Conservation (phyloP, 2,329 filamentous ascomycete genomes). For the Monilinia vaccinii-corymbosi region DNA sequence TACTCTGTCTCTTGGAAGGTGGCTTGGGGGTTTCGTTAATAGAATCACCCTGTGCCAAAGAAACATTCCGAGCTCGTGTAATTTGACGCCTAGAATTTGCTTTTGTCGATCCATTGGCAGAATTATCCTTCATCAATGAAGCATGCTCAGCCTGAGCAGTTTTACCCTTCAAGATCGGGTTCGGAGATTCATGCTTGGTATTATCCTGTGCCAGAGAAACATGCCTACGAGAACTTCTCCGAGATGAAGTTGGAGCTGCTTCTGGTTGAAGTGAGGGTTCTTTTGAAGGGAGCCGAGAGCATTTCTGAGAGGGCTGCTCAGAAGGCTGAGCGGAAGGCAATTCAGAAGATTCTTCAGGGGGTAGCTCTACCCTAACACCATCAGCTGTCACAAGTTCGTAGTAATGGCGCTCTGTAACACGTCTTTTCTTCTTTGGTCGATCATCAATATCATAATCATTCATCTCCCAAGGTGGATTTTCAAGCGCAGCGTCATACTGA, state of each 20-base stretch:
- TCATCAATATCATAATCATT: slow-evolving; percentile 29
- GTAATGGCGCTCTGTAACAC: slow-evolving; percentile 23
- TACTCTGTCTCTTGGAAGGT: background rate
- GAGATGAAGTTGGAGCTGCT: background rate
- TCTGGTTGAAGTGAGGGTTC: background rate
- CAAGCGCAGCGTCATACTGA: slow-evolving; percentile 47
- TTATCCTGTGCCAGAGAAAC: background rate
- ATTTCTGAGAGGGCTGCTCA: background rate
- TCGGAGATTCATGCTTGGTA: background rate
- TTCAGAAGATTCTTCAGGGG: slow-evolving; percentile 1
- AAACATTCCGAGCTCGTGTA: background rate
- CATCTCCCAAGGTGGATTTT: slow-evolving; percentile 31
- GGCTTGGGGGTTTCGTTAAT: background rate
- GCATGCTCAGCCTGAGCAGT: background rate
- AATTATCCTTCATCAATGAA: background rate
- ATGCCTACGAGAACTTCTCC: slow-evolving; percentile 9
- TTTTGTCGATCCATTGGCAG: background rate
- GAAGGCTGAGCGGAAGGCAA: background rate
- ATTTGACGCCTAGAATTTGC: background rate
- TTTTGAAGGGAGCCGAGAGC: too few relatives aligned
- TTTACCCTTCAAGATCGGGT: background rate
- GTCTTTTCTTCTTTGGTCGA: slow-evolving; percentile 27
- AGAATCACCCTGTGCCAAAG: background rate
- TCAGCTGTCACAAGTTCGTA: slow-evolving; percentile 27
- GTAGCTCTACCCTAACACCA: slow-evolving; percentile 20